Conservation (phyloP, 2,329 filamentous ascomycete genomes). For the Pseudomassariella vexata region DNA sequence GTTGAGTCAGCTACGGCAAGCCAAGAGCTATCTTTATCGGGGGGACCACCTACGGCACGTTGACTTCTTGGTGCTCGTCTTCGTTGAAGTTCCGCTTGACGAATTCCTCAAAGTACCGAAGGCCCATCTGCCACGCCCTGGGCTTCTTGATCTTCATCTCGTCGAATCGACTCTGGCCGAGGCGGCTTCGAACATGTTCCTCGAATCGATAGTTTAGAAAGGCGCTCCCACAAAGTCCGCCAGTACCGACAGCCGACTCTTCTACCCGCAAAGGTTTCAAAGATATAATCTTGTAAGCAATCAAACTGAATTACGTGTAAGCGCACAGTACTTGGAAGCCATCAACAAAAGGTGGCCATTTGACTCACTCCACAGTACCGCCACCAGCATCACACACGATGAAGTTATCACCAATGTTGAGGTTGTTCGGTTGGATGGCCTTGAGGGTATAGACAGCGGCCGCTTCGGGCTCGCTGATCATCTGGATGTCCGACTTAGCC, state of each 20-base stretch:
- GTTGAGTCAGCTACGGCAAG: not conserved
- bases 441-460: slow-evolving; percentile 76
- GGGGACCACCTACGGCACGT: slow-evolving; percentile 54
- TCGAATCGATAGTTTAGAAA: slow-evolving; percentile 79
- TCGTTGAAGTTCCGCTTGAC: slow-evolving; percentile 81
- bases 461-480: slow-evolving; percentile 77
- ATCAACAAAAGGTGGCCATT: no score
- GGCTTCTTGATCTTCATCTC: slow-evolving; percentile 73
- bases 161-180: slow-evolving; percentile 62
- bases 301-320: slow-evolving; percentile 42
- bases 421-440: slow-evolving; percentile 69
- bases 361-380: slow-evolving; percentile 60
- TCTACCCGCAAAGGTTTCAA: slow-evolving; percentile 67
- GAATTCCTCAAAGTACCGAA: slow-evolving; percentile 78
- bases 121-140: slow-evolving; percentile 74
- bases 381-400: slow-evolving; percentile 59
- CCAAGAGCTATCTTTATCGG: not conserved
- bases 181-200: slow-evolving; percentile 63
- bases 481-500: slow-evolving; percentile 61
- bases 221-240: slow-evolving; percentile 70
- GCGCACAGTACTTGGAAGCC: not conserved
- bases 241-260: slow-evolving; percentile 74
- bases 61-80: slow-evolving; percentile 70
- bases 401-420: slow-evolving; percentile 63
- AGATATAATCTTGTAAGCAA: slow-evolving; percentile 76